A percentile compares a stretch with the other conserved stretches of the same genome.
Evolutionary conservation across 108 stramenopile genomes (phyloP).

Genomic region (Epipyxis sp.): DNA sequence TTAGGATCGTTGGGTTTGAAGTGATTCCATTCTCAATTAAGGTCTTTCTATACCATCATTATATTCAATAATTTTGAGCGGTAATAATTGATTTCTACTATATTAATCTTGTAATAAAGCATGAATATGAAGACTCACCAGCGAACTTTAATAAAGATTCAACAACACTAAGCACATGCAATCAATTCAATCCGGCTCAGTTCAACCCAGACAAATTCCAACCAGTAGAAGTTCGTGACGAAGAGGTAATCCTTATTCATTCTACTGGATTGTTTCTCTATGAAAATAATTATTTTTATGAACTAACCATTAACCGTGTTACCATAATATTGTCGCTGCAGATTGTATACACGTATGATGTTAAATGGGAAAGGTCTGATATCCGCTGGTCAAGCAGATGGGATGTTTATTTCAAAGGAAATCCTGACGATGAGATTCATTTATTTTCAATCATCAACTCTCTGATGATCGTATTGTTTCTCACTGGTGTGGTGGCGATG

Average conservation of each 20-base stretch:
- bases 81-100: conserved; percentile 40
- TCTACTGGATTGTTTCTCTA: background rate
- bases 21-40: conserved; percentile 70
- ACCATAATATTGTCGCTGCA: conserved; percentile 47
- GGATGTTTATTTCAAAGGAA: conserved; percentile 92
- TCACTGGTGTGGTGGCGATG: conserved; percentile 83
- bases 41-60: no score
- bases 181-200: conserved; percentile 63
- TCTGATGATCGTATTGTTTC: conserved; percentile 87
- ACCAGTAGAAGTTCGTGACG: conserved; percentile 48
- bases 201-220: conserved; percentile 68
- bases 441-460: conserved; percentile 95
- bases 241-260: conserved; percentile 46
- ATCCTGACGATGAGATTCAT: conserved; percentile 90
- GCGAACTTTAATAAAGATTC: conserved; percentile 34
- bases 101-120: conserved; percentile 75
- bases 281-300: no score
- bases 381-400: conserved; percentile 93
- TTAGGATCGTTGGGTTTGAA: conserved; percentile 89
- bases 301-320: conserved; percentile 55
- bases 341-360: conserved; percentile 98
- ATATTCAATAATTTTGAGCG: no score
- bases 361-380: conserved; percentile 77
- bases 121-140: conserved; percentile 13
- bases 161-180: conserved; percentile 9